These are phyloP conservation scores for Xylaria sp. DNA, from an alignment of 2,329 filamentous ascomycete genomes.

Conservation along the genomic window DNA sequence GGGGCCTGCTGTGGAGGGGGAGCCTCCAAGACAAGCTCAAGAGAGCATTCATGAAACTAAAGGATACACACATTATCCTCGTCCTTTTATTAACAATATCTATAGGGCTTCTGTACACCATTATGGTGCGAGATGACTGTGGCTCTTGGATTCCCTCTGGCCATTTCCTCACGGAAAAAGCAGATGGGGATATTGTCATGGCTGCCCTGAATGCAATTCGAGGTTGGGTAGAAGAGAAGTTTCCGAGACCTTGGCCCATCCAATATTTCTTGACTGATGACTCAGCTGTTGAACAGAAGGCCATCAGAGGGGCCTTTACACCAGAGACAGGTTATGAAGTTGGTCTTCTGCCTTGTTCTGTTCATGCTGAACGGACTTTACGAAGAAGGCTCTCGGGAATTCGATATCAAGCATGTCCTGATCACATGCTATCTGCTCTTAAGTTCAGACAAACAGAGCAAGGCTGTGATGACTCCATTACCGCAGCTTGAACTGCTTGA, in stretches of 20 bases:
- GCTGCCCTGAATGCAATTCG: background rate
- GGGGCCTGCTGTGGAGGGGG: no score
- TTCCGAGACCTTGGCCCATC: background rate
- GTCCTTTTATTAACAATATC: no score
- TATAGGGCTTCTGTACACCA: background rate
- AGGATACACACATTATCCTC: no score
- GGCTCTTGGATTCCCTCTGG: background rate
- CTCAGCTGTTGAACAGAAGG: background rate
- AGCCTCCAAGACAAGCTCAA: no score
- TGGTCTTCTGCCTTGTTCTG: background rate
- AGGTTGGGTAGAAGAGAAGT: background rate
- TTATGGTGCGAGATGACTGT: background rate
- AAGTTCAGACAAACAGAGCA: background rate
- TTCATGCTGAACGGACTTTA: background rate
- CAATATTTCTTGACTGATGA: background rate
- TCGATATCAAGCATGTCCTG: background rate
- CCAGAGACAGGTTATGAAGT: background rate
- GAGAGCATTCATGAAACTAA: no score
- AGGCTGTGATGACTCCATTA: background rate
- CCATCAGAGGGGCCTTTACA: background rate
- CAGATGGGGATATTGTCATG: background rate
- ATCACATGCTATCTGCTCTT: background rate
- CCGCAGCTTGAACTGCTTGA: background rate
- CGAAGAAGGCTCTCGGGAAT: background rate
- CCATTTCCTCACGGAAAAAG: background rate